Percentiles rank a stretch among this genome's conserved stretches.
These are phyloP conservation scores for Colletotrichum falcatum DNA, from an alignment of 2,329 filamentous ascomycete genomes.

Conservation along the genomic window DNA sequence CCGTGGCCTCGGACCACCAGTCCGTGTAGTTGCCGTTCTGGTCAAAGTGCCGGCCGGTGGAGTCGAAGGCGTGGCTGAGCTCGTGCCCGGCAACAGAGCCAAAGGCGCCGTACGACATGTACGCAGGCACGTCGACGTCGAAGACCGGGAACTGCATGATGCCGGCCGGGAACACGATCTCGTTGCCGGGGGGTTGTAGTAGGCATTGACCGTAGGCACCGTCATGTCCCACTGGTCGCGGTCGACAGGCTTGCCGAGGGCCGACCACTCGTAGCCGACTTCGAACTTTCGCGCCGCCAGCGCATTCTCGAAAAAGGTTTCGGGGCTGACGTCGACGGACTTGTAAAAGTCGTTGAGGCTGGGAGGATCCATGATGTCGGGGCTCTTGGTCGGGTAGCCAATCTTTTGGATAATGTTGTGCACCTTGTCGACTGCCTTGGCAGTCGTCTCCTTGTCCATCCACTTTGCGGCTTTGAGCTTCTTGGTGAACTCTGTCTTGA, in stretches of 20 bases:
- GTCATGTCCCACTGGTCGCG: conserved; percentile 71
- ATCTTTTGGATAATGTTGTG: conserved; percentile 77
- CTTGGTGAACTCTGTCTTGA: conserved; percentile 73
- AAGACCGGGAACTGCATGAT: conserved; percentile 79
- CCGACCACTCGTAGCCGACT: conserved; percentile 64
- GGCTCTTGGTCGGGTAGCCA: conserved; percentile 73
- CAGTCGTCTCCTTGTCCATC: conserved; percentile 72
- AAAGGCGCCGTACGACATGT: conserved; percentile 77
- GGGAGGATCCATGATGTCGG: conserved; percentile 69
- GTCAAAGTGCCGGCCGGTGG: conserved; percentile 73
- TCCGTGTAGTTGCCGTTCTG: conserved; percentile 72
- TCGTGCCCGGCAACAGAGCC: conserved; percentile 77
- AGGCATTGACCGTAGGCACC: conserved; percentile 73
- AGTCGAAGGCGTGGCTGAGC: conserved; percentile 78
- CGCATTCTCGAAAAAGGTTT: conserved; percentile 69
- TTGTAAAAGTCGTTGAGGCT: conserved; percentile 69
- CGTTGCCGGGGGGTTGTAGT: conserved; percentile 75
- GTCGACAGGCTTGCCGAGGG: conserved; percentile 70
- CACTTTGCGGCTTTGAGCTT: conserved; percentile 70
- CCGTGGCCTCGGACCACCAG: conserved; percentile 74
- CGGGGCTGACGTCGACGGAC: conserved; percentile 60
- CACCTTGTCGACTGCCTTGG: conserved; percentile 72
- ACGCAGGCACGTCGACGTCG: conserved; percentile 70
- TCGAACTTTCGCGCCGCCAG: conserved; percentile 63
- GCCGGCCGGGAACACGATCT: conserved; percentile 76